Percentiles rank a stretch among this genome's conserved stretches.
Evolutionary conservation across 2,329 filamentous ascomycete genomes (phyloP).

Genomic region (Calycina herbarum): DNA sequence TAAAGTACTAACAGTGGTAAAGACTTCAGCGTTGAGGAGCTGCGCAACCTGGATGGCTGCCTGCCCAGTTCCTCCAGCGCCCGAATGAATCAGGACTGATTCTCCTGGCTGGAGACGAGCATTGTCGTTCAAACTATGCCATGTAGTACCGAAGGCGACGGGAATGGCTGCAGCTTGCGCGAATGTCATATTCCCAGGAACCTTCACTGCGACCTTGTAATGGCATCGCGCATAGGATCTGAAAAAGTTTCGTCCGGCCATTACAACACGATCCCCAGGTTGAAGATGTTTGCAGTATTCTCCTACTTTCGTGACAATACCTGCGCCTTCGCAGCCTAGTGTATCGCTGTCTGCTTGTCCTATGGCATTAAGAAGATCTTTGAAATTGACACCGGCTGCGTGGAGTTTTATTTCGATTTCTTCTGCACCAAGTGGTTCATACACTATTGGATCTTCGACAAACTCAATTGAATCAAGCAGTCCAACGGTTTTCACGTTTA

Average conservation of each 20-base stretch:
- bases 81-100: slow-evolving; percentile 37
- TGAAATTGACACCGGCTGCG: background rate
- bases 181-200: slow-evolving; percentile 22
- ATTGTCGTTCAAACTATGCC: slow-evolving; percentile 19
- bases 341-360: background rate
- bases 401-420: background rate
- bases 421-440: slow-evolving; percentile 14
- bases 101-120: slow-evolving; percentile 26
- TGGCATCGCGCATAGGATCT: background rate
- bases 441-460: slow-evolving; percentile 22
- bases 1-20: slow-evolving; percentile 24
- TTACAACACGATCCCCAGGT: background rate
- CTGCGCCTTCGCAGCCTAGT: background rate
- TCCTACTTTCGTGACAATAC: background rate
- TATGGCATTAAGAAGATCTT: background rate
- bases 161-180: slow-evolving; percentile 24
- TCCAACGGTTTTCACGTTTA: slow-evolving; percentile 23
- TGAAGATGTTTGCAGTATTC: background rate
- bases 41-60: slow-evolving; percentile 37
- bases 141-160: slow-evolving; percentile 19
- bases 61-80: slow-evolving; percentile 36
- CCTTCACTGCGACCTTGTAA: slow-evolving; percentile 17
- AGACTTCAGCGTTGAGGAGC: slow-evolving; percentile 32
- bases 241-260: background rate
- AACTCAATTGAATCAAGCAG: slow-evolving; percentile 29